phyloP scores from a whole-genome alignment of 2,329 filamentous ascomycete genomes.

The Calonectria henricotiae region DNA sequence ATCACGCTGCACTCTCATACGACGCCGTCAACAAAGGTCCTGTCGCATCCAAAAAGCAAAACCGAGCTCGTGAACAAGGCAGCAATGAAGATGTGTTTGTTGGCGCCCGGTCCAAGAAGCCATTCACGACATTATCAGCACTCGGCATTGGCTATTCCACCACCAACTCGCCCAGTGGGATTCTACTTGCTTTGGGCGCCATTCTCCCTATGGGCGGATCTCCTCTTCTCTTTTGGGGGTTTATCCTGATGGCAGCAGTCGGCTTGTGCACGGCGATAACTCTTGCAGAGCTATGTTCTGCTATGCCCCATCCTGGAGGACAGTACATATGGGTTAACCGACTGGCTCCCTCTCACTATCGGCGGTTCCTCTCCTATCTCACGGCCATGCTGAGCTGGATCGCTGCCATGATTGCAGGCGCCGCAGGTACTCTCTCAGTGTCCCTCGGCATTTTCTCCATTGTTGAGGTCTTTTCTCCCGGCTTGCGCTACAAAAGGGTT shows the following conservation, averaged over 20 bases:
- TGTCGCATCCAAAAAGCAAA: too few relatives aligned
- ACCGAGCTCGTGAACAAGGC: too few relatives aligned
- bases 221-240: constrained; percentile 51
- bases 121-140: constrained; percentile 50
- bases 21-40: too few relatives aligned
- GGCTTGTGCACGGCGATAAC: constrained; percentile 48
- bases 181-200: constrained; percentile 46
- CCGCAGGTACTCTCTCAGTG: constrained; percentile 49
- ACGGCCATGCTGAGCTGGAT: constrained; percentile 52
- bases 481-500: constrained; percentile 49
- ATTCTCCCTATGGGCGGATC: constrained; percentile 47
- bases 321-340: constrained; percentile 52
- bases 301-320: constrained; percentile 53
- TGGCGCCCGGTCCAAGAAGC: constrained; percentile 51
- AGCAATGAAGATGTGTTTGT: too few relatives aligned
- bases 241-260: constrained; percentile 48
- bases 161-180: constrained; percentile 49
- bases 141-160: constrained; percentile 51
- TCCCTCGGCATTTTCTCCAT: constrained; percentile 44
- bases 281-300: constrained; percentile 52
- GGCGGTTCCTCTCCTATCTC: constrained; percentile 47
- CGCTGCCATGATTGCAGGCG: constrained; percentile 47
- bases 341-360: constrained; percentile 41
- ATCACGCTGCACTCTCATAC: too few relatives aligned
- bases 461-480: constrained; percentile 46